phyloP scores from a whole-genome alignment of 202 grass and related monocot genomes.

The Setaria italica region DNA sequence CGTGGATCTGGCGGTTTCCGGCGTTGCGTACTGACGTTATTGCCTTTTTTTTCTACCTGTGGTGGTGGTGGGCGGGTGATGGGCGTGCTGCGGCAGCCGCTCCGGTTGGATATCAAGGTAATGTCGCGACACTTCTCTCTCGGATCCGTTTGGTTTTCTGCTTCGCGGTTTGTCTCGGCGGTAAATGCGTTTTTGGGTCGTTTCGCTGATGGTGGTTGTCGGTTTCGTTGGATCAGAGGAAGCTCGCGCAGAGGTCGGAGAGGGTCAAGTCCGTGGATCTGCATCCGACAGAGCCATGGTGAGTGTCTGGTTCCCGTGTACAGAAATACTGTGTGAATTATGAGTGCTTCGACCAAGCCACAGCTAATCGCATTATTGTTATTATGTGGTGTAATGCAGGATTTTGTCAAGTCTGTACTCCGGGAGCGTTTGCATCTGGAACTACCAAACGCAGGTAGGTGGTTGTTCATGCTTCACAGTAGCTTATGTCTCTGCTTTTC shows the following conservation, averaged over 20 bases:
- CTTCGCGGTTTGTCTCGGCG: neutral
- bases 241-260: conserved; percentile 82
- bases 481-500: neutral
- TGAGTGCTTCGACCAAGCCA: neutral
- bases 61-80: conserved; percentile 15
- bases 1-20: conserved; percentile 49
- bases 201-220: conserved; percentile 33
- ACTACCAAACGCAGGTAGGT: conserved; percentile 77
- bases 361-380: conserved; percentile 29
- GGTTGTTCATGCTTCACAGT: neutral
- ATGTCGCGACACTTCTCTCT: neutral
- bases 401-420: conserved; percentile 80
- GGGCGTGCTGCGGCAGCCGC: conserved; percentile 61
- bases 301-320: neutral
- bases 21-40: conserved; percentile 38
- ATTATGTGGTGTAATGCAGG: conserved; percentile 49
- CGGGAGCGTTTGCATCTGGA: conserved; percentile 81
- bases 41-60: conserved; percentile 11
- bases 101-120: conserved; percentile 91
- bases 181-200: neutral
- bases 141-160: conserved; percentile 43
- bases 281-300: conserved; percentile 84
- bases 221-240: conserved; percentile 67
- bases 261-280: conserved; percentile 91
- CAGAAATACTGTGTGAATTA: conserved; percentile 1